These are phyloP conservation scores for Nicotiana sylvestris DNA, from an alignment of 257 asterid genomes.

Conservation along the genomic window DNA sequence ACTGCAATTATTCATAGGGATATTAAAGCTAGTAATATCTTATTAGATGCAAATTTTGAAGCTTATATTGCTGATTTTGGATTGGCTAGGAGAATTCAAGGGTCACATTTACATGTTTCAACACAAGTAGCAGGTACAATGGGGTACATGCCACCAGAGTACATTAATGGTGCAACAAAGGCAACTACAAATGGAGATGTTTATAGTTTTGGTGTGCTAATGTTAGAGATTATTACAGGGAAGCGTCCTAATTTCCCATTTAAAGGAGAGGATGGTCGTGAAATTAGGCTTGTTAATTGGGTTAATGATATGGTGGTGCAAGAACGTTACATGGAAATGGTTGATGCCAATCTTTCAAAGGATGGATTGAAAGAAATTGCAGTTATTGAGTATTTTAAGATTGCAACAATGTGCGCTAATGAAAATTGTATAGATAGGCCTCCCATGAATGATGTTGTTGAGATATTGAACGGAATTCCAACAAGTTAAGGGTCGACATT, in stretches of 20 bases:
- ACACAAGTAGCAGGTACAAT: constrained; percentile 90
- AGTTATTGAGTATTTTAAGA: constrained; percentile 42
- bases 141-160: constrained; percentile 97
- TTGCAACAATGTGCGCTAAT: constrained; percentile 48
- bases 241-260: constrained; percentile 69
- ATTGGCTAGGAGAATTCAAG: constrained; percentile 61
- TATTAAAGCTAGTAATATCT: constrained; percentile 66
- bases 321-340: constrained; percentile 49
- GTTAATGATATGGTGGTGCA: constrained; percentile 34
- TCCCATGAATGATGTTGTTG: constrained; percentile 51
- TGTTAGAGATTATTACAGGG: constrained; percentile 64
- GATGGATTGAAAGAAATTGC: constrained; percentile 29
- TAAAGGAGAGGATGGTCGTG: constrained; percentile 53
- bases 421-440: constrained; percentile 52
- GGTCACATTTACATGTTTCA: constrained; percentile 69
- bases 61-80: constrained; percentile 89
- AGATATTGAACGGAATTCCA: constrained; percentile 35
- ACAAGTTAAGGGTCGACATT: not conserved
- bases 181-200: constrained; percentile 67
- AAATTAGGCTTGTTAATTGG: constrained; percentile 68
- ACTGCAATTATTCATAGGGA: constrained; percentile 68
- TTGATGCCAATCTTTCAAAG: constrained; percentile 42
- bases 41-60: constrained; percentile 49
- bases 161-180: constrained; percentile 49
- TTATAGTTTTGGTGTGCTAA: constrained; percentile 74